phyloP scores from a whole-genome alignment of 2,329 filamentous ascomycete genomes.

The Beauveria brongniartii region DNA sequence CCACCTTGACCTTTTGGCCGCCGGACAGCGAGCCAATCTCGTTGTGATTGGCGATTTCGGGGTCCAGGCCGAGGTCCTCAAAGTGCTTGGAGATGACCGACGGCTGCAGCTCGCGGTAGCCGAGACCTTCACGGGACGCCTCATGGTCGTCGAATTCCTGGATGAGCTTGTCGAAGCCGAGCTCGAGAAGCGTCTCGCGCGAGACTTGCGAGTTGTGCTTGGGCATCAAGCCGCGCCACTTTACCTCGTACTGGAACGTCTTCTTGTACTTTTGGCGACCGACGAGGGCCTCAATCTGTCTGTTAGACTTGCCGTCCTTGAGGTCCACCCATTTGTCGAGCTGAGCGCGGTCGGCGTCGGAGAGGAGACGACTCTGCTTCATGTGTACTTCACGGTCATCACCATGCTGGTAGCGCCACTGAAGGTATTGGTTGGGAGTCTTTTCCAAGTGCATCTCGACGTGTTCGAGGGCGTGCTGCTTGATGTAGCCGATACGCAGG shows the following conservation, averaged over 20 bases:
- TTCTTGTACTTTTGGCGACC: slow-evolving; percentile 99
- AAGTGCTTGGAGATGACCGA: slow-evolving; percentile 97
- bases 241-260: slow-evolving; percentile 96
- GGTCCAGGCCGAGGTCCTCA: slow-evolving; percentile 90
- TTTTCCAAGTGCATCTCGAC: slow-evolving; percentile 99
- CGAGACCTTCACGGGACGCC: slow-evolving; percentile 94
- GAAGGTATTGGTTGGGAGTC: slow-evolving; percentile 96
- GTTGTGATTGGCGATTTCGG: slow-evolving; percentile 98
- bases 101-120: slow-evolving; percentile 87
- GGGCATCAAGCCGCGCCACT: slow-evolving; percentile 82
- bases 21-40: slow-evolving; percentile 93
- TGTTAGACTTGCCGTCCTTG: slow-evolving; percentile 68
- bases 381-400: slow-evolving; percentile 95
- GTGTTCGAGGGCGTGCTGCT: slow-evolving; percentile 97
- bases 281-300: slow-evolving; percentile 80
- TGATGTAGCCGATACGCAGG: slow-evolving; percentile 97
- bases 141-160: slow-evolving; percentile 99
- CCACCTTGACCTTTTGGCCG: slow-evolving; percentile 98
- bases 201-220: slow-evolving; percentile 92
- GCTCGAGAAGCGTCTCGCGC: slow-evolving; percentile 78
- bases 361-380: slow-evolving; percentile 92
- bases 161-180: slow-evolving; percentile 85
- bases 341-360: slow-evolving; percentile 74
- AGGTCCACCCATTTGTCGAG: slow-evolving; percentile 88
- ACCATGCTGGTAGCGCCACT: slow-evolving; percentile 96